Evolutionary conservation across 495 filamentous ascomycete species (phyloP), one percentile per base, ranked within the genome.

Genomic region (Penicillium mononematosum): DNA sequence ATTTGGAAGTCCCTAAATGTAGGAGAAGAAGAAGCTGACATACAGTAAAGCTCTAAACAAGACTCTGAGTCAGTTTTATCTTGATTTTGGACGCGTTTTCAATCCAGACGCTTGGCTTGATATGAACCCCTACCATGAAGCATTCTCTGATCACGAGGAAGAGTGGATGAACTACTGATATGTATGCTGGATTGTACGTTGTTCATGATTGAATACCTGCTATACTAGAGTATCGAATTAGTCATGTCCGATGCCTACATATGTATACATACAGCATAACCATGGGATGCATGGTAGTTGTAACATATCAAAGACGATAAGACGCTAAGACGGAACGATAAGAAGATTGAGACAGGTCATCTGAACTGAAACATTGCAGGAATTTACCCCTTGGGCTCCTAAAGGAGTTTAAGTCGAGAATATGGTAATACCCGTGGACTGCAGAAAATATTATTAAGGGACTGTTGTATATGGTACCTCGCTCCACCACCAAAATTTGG

Each of bases 381-480:
- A 34, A 34, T 34, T 34, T 32, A 9, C n/a, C n/a, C 16, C n/a
- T 51, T 34, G 49, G 49, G 24, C 20, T 51, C 49, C 34, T 0
- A 41, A 51, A 39, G 16, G 24, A 51, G 49, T 39, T 50, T 41
- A 51, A 25, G 20, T 17, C 19, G 3, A 51, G 27, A 52, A 52
- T 29, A 25, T 50, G 38, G 17, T n/a, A 29, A 25, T 29, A 38
- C 0, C 27, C 22, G 22, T 22, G 0, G 11, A 25, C 7, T n/a
- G 36, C 16, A n/a, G n/a, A 39, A 38, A 34, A 39, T n/a, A 39
- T 17, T 39, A 17, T n/a, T 39, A 17, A 39, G 17, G 27, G 27
- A 4, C 1, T 3, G 3, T 5, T 4, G 48, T 51, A 39, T 12
- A 27, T 52, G 58, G 53, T 58, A 66, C 64, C 52, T 66, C 36